phyloP scores from a whole-genome alignment of 164 flowering plant genomes.

The Euptelea pleiosperma region DNA sequence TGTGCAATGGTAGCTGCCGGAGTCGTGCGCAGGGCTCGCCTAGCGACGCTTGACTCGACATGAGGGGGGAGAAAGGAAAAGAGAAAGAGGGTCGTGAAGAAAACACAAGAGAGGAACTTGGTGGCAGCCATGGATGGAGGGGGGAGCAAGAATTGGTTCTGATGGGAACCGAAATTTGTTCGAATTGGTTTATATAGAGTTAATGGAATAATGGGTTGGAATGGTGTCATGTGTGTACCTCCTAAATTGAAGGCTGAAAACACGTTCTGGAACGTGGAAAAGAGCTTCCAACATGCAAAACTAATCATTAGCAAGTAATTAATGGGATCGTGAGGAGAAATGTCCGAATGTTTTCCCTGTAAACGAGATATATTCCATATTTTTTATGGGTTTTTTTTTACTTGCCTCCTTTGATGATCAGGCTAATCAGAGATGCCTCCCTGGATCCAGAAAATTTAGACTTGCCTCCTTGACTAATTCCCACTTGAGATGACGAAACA shows the following conservation, averaged over 20 bases:
- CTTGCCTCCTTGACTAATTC: no score
- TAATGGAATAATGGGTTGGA: not conserved
- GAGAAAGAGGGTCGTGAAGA: not conserved
- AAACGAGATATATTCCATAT: no score
- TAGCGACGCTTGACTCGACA: not conserved
- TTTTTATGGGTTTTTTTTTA: no score
- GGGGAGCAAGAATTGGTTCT: no score
- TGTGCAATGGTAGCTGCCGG: not conserved
- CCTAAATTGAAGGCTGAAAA: constrained; percentile 5
- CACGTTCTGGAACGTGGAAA: constrained; percentile 4
- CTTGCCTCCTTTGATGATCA: no score
- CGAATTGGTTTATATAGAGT: not conserved
- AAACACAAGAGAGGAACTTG: not conserved
- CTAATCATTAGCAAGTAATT: constrained; percentile 6
- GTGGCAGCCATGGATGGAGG: constrained; percentile 10
- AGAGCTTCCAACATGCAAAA: constrained; percentile 4
- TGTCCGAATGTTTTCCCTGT: constrained; percentile 5
- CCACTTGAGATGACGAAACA: no score
- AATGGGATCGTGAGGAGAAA: not conserved
- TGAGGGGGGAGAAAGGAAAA: not conserved
- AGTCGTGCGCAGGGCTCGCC: not conserved
- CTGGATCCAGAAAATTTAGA: no score
- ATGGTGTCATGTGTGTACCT: not conserved
- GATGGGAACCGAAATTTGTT: no score
- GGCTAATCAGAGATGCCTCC: no score